Evolutionary conservation across 169 alveolate genomes (phyloP).

Genomic region (Cystoisospora suis): DNA sequence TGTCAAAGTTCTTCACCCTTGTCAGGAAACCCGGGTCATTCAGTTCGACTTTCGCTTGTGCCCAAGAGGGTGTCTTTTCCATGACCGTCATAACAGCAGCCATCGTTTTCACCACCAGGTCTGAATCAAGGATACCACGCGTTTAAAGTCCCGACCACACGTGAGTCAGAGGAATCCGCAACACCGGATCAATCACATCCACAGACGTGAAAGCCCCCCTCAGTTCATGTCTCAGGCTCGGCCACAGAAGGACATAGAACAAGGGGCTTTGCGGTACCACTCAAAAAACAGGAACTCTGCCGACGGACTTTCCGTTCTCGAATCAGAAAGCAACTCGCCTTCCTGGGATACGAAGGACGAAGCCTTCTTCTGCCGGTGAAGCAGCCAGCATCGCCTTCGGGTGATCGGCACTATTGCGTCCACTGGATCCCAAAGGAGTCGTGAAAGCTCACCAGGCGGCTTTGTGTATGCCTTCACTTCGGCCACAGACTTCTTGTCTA

Average conservation of each 20-base stretch:
- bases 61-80: slow-evolving; percentile 93
- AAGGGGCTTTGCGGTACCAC: too few species aligned
- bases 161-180: not conserved
- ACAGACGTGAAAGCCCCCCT: too few species aligned
- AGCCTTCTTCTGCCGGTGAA: too few species aligned
- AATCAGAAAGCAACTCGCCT: too few species aligned
- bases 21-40: slow-evolving; percentile 92
- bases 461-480: slow-evolving; percentile 84
- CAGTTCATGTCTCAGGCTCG: too few species aligned
- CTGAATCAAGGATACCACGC: slow-evolving; percentile 39
- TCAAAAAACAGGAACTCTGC: too few species aligned
- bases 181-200: not conserved
- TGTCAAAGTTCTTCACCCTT: slow-evolving; percentile 88
- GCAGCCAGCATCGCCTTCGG: too few species aligned
- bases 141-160: not conserved
- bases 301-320: too few species aligned
- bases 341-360: too few species aligned
- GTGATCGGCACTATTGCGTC: too few species aligned
- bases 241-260: too few species aligned
- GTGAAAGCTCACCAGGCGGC: slow-evolving; percentile 69
- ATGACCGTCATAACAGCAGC: slow-evolving; percentile 92
- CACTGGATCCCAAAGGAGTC: too few species aligned
- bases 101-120: slow-evolving; percentile 91
- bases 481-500: slow-evolving; percentile 93
- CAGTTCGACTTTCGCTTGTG: slow-evolving; percentile 90